Conservation (phyloP, 352 stramenopile species). For the Pythium guiyangense region DNA sequence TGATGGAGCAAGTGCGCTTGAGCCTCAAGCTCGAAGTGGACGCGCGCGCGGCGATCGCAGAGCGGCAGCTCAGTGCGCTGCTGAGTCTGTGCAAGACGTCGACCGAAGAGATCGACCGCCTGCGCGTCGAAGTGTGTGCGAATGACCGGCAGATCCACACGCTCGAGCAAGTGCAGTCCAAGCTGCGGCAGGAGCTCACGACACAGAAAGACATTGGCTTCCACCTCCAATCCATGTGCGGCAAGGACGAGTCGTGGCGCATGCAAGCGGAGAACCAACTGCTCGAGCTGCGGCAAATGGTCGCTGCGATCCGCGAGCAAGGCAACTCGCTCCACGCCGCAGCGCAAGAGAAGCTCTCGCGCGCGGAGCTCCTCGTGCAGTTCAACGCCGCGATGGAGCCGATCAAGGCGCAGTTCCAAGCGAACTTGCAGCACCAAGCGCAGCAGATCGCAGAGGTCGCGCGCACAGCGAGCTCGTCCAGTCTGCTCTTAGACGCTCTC, state of each 20-base stretch:
- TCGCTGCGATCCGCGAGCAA: slow-evolving; percentile 66
- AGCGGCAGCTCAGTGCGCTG: slow-evolving; percentile 72
- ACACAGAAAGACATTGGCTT: slow-evolving; percentile 81
- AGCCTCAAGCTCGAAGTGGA: slow-evolving; percentile 84
- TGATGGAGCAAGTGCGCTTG: slow-evolving; percentile 82
- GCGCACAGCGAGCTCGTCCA: slow-evolving; percentile 49
- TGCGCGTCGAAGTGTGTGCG: slow-evolving; percentile 65
- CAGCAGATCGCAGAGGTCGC: slow-evolving; percentile 71
- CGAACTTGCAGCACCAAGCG: slow-evolving; percentile 65
- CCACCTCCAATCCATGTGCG: slow-evolving; percentile 74
- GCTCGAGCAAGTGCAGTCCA: slow-evolving; percentile 68
- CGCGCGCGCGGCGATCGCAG: slow-evolving; percentile 65
- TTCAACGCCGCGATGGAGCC: slow-evolving; percentile 80
- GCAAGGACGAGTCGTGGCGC: slow-evolving; percentile 84
- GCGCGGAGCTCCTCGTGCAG: slow-evolving; percentile 68
- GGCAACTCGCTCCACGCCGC: slow-evolving; percentile 52
- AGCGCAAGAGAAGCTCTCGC: slow-evolving; percentile 72
- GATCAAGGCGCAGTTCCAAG: slow-evolving; percentile 74
- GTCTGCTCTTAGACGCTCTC: slow-evolving; percentile 49
- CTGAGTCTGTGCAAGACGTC: slow-evolving; percentile 69
- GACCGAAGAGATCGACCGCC: slow-evolving; percentile 66
- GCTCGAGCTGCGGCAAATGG: slow-evolving; percentile 68
- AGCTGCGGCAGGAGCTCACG: slow-evolving; percentile 73
- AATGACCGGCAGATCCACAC: slow-evolving; percentile 76
- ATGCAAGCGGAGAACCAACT: slow-evolving; percentile 82